Percentiles rank a stretch among this genome's conserved stretches.
phyloP scores from a whole-genome alignment of 768 basidiomycete genomes.

The Suillus brevipes region DNA sequence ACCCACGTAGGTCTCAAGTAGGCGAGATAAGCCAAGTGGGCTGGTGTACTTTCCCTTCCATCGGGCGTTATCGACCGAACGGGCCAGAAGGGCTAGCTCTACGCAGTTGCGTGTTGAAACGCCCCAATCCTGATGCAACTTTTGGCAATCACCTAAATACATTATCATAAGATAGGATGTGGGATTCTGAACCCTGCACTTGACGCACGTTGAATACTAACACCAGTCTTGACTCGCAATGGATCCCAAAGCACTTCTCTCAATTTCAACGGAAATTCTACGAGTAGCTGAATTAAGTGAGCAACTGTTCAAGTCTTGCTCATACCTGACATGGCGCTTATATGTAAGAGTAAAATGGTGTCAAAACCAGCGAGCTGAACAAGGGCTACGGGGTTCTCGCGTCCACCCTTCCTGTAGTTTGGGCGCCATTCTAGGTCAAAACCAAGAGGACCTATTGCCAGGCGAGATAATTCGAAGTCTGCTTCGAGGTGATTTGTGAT shows the following conservation, averaged over 20 bases:
- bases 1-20: slow-evolving; percentile 62
- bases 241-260: slow-evolving; percentile 52
- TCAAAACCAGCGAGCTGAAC: slow-evolving; percentile 66
- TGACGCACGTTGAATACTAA: slow-evolving; percentile 65
- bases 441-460: slow-evolving; percentile 43
- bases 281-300: slow-evolving; percentile 10
- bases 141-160: slow-evolving; percentile 61
- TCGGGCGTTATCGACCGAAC: slow-evolving; percentile 63
- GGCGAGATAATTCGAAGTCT: slow-evolving; percentile 17
- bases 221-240: slow-evolving; percentile 65
- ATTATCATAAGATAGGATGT: slow-evolving; percentile 9
- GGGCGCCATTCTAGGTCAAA: slow-evolving; percentile 86
- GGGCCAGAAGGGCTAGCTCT: slow-evolving; percentile 69
- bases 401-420: slow-evolving; percentile 47
- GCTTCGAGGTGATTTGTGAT: slow-evolving; percentile 35
- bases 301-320: background rate
- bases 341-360: slow-evolving; percentile 62
- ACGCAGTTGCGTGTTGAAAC: slow-evolving; percentile 52
- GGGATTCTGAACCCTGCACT: background rate
- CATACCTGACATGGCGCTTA: slow-evolving; percentile 56
- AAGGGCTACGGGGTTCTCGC: slow-evolving; percentile 69
- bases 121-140: slow-evolving; percentile 52
- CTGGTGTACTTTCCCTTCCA: slow-evolving; percentile 73
- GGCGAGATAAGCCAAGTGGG: slow-evolving; percentile 61
- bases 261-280: slow-evolving; percentile 57